Base-by-base conservation (phyloP, 2,329 filamentous ascomycete species). In the Blastomyces emzantsi region DNA sequence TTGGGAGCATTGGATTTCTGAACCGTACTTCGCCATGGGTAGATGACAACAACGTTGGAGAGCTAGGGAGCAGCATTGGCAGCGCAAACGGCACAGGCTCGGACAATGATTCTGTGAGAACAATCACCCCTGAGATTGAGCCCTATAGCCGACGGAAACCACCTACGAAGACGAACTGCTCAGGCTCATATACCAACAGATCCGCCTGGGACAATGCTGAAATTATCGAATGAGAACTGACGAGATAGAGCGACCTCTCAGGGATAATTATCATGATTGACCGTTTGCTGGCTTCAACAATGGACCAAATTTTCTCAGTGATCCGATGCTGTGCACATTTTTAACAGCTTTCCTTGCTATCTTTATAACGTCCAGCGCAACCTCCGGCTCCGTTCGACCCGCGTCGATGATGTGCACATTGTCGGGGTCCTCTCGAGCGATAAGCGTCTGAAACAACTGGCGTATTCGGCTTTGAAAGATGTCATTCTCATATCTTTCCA, bases 401-500 rank as follows among this genome's bases (percentile, higher is more conserved):
- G 84, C 85, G 76, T 88, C 78, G 59, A 87, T 76, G 6, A 78
- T 73, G 41, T 78, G 75, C 63, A 87, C 80, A 65, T 84, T 80
- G 39, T 81, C 79, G 33, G 77, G 77, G 64, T 82, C 80, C 60
- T 79, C 78, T 47, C 73, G 70, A 63, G 75, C 69, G 66, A 81
- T 77, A 68, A 87, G 70, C 15, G 78, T 77, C 51, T 77, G 82
- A 74, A 96, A 97, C 60, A 95, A 74, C 66, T 87, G 83, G 25
- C 90, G 80, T 17, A 97, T 94, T 11, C 86, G 83, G 65, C 82
- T 80, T 78, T 99, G 94, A 85, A 96, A 90, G 71, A 87, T 86
- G 65, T 83, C 84, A 73, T 86, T 88, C 78, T 99, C 94, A 72
- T 97, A 99, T 66, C 90, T 82, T 80, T 99, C 94, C 22, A 82